phyloP scores from a whole-genome alignment of 805 yeast species.

The Metschnikowia noctiluminum region DNA sequence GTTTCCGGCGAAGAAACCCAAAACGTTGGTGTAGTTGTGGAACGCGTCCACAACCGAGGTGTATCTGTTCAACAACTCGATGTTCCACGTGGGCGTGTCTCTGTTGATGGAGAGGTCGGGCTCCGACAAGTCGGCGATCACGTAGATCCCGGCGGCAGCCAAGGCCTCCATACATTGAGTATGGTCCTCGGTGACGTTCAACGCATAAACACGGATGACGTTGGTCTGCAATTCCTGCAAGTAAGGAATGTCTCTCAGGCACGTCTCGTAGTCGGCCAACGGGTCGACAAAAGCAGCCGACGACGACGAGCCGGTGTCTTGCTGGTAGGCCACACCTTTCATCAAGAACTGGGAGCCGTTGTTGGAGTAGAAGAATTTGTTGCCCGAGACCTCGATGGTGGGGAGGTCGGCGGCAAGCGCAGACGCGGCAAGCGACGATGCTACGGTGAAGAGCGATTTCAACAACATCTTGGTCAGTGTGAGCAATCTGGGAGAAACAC shows the following conservation, averaged over 20 bases:
- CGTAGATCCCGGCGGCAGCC: constrained; percentile 42
- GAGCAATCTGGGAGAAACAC: not conserved
- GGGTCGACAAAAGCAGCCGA: constrained; percentile 58
- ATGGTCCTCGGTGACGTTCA: constrained; percentile 70
- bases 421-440: constrained; percentile 16
- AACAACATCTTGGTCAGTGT: constrained; percentile 27
- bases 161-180: constrained; percentile 61
- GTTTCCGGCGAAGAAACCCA: constrained; percentile 97
- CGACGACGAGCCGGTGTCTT: constrained; percentile 52
- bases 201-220: constrained; percentile 80
- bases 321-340: constrained; percentile 79
- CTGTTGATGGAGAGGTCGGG: constrained; percentile 78
- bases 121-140: constrained; percentile 50
- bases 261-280: constrained; percentile 62
- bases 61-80: constrained; percentile 70
- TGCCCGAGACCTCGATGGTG: constrained; percentile 62
- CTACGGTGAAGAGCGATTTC: constrained; percentile 28
- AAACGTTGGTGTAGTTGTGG: constrained; percentile 70
- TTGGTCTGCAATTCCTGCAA: constrained; percentile 66
- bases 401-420: constrained; percentile 23
- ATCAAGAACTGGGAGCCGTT: constrained; percentile 78
- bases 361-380: constrained; percentile 72
- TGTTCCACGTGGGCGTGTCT: constrained; percentile 74
- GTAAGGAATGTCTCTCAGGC: constrained; percentile 83
- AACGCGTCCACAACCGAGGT: constrained; percentile 78